These are phyloP conservation scores for Venturia aucupariae DNA, from an alignment of 2,329 filamentous ascomycete species.

Conservation along the genomic window DNA sequence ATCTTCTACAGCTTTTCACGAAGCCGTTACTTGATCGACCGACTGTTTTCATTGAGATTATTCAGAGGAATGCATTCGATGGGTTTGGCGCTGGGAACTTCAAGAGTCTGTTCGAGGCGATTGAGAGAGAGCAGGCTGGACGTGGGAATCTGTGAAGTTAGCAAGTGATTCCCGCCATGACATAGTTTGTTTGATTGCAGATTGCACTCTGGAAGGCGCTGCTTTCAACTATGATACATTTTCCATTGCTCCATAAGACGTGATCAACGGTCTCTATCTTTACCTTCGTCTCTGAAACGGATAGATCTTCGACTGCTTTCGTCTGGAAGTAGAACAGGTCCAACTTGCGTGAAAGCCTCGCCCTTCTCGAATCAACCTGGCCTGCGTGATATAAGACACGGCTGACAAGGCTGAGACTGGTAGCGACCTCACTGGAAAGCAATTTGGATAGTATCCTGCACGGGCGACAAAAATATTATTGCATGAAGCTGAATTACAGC, in stretches of 20 bases:
- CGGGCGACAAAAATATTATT: not conserved
- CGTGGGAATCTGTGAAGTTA: slow-evolving; percentile 54
- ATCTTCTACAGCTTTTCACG: slow-evolving; percentile 56
- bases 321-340: too few relatives aligned
- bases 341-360: too few relatives aligned
- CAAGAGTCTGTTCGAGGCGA: slow-evolving; percentile 89
- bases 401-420: not conserved
- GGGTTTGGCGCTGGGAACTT: slow-evolving; percentile 95
- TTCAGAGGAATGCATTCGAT: slow-evolving; percentile 81
- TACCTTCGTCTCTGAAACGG: too few relatives aligned
- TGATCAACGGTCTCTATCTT: too few relatives aligned
- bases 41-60: slow-evolving; percentile 94
- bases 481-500: not conserved
- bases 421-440: not conserved
- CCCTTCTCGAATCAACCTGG: too few relatives aligned
- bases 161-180: not conserved
- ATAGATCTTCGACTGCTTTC: too few relatives aligned
- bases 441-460: not conserved
- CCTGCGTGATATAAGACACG: too few relatives aligned
- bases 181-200: not conserved
- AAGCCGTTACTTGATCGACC: slow-evolving; percentile 86
- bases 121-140: slow-evolving; percentile 83
- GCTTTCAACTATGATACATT: too few relatives aligned
- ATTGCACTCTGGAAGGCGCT: not conserved
- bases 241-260: too few relatives aligned